Percentiles rank a stretch among this genome's conserved stretches.
phyloP scores from a whole-genome alignment of 306 rosid species.

The Sophora flavescens region DNA sequence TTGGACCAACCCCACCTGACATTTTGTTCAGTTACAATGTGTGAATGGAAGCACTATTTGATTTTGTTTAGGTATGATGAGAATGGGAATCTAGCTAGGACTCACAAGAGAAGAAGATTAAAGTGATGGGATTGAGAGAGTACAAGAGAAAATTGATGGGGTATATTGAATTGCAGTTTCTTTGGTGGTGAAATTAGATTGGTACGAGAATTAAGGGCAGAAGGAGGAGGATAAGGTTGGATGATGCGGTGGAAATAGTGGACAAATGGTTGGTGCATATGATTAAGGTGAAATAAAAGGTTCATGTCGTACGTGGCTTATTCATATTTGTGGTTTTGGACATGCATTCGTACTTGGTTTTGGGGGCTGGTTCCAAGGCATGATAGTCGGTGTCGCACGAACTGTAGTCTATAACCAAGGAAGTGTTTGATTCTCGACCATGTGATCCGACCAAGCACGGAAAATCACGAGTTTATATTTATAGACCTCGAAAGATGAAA shows the following conservation, averaged over 20 bases:
- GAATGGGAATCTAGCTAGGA: constrained; percentile 12
- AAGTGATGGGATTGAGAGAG: background rate
- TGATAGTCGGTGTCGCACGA: constrained; percentile 7
- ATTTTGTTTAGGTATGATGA: background rate
- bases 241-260: constrained; percentile 40
- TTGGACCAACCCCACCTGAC: constrained; percentile 93
- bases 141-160: background rate
- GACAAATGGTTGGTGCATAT: constrained; percentile 44
- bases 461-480: background rate
- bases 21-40: constrained; percentile 42
- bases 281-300: constrained; percentile 2
- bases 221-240: constrained; percentile 30
- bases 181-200: background rate
- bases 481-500: background rate
- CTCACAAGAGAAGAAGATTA: constrained; percentile 4
- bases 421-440: constrained; percentile 8
- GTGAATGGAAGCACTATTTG: background rate
- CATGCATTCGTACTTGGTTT: constrained; percentile 3
- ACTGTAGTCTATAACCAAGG: too few relatives aligned
- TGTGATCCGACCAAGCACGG: background rate
- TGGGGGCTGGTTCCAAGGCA: constrained; percentile 16
- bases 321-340: background rate
- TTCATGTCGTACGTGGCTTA: constrained; percentile 19
- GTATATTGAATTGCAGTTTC: background rate
- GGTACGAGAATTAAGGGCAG: background rate